Evolutionary conservation across 331 rosid species (phyloP).

Genomic region (Quercus phellos): DNA sequence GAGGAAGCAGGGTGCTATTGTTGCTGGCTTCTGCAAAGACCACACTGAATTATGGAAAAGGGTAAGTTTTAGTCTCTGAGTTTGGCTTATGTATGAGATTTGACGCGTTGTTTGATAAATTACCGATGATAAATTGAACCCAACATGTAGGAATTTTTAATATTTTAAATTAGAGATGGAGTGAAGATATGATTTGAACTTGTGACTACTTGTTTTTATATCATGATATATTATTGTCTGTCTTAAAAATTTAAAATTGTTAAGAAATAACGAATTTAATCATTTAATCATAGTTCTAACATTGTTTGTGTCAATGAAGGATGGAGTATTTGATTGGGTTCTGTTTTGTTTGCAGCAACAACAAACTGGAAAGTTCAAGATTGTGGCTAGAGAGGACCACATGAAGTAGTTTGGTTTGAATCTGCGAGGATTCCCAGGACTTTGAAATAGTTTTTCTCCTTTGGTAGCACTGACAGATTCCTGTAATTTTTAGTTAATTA

Average conservation of each 20-base stretch:
- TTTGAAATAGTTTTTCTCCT: not conserved
- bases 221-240: no score
- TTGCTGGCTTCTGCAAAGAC: slow-evolving; percentile 78
- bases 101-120: not conserved
- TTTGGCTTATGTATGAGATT: no score
- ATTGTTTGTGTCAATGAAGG: not conserved
- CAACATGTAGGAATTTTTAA: no score
- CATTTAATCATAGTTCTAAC: no score
- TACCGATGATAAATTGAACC: no score
- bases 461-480: not conserved
- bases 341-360: slow-evolving; percentile 47
- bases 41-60: slow-evolving; percentile 70
- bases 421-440: not conserved
- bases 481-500: not conserved
- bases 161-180: no score
- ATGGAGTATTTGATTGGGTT: not conserved
- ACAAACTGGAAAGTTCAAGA: slow-evolving; percentile 50
- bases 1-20: slow-evolving; percentile 57
- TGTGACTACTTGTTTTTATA: no score
- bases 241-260: no score
- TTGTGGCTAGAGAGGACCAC: slow-evolving; percentile 44
- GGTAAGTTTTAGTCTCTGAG: slow-evolving; percentile 31
- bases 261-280: no score
- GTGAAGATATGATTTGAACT: no score
- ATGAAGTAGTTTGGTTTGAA: not conserved